Evolutionary conservation across 2,329 filamentous ascomycete genomes (phyloP), one percentile per base, ranked within the genome.

Genomic region (Alternaria triticina): DNA sequence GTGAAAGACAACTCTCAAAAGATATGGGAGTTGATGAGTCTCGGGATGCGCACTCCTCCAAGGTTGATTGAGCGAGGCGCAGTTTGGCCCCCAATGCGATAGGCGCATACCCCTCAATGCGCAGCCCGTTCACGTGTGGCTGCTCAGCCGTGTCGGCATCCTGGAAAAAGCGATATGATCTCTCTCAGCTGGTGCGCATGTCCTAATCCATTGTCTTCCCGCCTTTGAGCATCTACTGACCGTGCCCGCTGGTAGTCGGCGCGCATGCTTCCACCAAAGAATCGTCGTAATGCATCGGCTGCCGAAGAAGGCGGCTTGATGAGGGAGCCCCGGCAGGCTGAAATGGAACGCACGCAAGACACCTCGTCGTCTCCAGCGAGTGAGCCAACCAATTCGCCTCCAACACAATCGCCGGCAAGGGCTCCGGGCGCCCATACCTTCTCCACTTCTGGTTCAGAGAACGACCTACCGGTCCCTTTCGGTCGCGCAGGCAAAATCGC

Each of bases 321-420:
- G 33, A 9, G 4, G 7, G 33, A 36, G 7, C 33, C 0, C 33
- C 33, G 33, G 33, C 33, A 36, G 33, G 8, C 15, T 36, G 33
- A 9, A 36, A 36, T 9, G 33, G 33, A 36, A 36, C 33, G 33
- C 33, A 1, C 7, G 8, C 33, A 36, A 36, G 33, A 36, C 33
- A 36, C 33, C 33, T 1, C 15, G 33, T 36, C 33, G 33, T 36
- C 33, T 1, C 33, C 33, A n/a, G 33, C 33, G 33, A n/a, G 7
- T 1, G 33, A 36, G 15, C 15, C 8, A n/a, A 36, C 15, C 0
- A n/a, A 0, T 5, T 36, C 33, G 33, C 0, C 36, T 17, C 0
- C 8, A 17, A 40, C 36, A 40, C 8, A 17, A 40, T 3, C 0
- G 0, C n/a, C 0, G 5, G 9, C 36, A 17, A 40, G 15, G 36